Conservation (phyloP, 768 basidiomycete genomes). For the Suillus ampliporus region DNA sequence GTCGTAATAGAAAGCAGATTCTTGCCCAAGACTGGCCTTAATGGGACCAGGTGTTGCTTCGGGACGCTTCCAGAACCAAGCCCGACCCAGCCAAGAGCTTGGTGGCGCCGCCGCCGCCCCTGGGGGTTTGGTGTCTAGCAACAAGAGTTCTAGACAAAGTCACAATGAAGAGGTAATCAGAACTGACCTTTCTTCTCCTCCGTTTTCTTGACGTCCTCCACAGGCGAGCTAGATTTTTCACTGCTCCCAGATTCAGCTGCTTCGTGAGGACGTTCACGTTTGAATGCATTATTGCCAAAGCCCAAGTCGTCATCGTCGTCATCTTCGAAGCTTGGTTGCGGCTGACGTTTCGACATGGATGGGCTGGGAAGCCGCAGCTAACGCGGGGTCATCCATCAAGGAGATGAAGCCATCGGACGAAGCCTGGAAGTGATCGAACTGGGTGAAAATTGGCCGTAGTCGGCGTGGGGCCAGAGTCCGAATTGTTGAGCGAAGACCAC, state of each 20-base stretch:
- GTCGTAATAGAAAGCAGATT: conserved; percentile 91
- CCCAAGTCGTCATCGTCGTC: conserved; percentile 93
- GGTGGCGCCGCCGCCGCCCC: conserved; percentile 38
- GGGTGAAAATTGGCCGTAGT: conserved; percentile 70
- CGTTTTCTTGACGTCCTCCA: conserved; percentile 21
- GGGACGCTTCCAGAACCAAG: conserved; percentile 68
- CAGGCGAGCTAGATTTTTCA: conserved; percentile 25
- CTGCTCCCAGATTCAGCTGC: conserved; percentile 34
- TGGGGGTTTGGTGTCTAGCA: conserved; percentile 10
- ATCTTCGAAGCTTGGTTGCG: conserved; percentile 39
- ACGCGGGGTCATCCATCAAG: conserved; percentile 70
- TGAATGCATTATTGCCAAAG: conserved; percentile 73
- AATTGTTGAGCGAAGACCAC: conserved; percentile 63
- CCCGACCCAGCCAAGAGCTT: conserved; percentile 79
- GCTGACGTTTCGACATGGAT: conserved; percentile 17
- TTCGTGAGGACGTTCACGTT: conserved; percentile 37
- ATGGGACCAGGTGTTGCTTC: conserved; percentile 71
- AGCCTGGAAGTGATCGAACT: conserved; percentile 49
- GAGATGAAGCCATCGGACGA: conserved; percentile 75
- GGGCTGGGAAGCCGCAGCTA: conserved; percentile 43
- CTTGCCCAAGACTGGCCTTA: conserved; percentile 92
- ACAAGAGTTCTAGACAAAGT: conserved; percentile 9
- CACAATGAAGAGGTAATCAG: not conserved
- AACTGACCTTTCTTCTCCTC: conserved; percentile 40
- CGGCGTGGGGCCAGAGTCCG: conserved; percentile 59